A percentile compares a stretch with the other conserved stretches of the same genome.
phyloP scores from a whole-genome alignment of 805 yeast species.

The Starmera amethionina region DNA sequence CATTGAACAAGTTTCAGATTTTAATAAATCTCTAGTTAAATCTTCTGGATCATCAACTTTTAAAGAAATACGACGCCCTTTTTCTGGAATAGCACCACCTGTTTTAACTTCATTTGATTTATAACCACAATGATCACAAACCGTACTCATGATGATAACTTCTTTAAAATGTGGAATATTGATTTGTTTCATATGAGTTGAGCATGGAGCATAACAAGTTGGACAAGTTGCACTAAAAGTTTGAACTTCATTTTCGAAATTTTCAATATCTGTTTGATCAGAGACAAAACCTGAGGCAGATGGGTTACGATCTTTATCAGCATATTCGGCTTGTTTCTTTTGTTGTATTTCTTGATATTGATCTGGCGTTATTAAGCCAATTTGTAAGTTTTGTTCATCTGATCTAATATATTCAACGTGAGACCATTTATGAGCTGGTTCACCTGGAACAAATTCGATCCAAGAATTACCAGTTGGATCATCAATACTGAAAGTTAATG shows the following conservation, averaged over 20 bases:
- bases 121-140: conserved; percentile 87
- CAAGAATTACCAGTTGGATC: conserved; percentile 98
- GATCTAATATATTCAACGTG: conserved; percentile 73
- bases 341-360: conserved; percentile 31
- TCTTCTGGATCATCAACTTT: conserved; percentile 80
- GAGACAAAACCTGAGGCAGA: conserved; percentile 49
- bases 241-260: conserved; percentile 83
- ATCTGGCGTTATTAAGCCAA: conserved; percentile 68
- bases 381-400: conserved; percentile 75
- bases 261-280: conserved; percentile 74
- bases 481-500: conserved; percentile 70
- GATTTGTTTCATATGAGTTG: conserved; percentile 93
- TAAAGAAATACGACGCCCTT: conserved; percentile 68
- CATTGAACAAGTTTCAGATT: conserved; percentile 88
- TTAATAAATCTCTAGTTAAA: conserved; percentile 86
- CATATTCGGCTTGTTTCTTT: conserved; percentile 14
- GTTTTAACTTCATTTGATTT: conserved; percentile 97
- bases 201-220: conserved; percentile 71
- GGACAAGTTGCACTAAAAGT: conserved; percentile 90
- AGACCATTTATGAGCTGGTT: conserved; percentile 84
- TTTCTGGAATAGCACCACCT: conserved; percentile 89
- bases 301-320: conserved; percentile 23
- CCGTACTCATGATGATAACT: conserved; percentile 92
- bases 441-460: conserved; percentile 84
- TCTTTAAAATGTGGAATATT: conserved; percentile 97